Base-by-base conservation (phyloP, 2,329 filamentous ascomycete species). In the Colletotrichum lupini region DNA sequence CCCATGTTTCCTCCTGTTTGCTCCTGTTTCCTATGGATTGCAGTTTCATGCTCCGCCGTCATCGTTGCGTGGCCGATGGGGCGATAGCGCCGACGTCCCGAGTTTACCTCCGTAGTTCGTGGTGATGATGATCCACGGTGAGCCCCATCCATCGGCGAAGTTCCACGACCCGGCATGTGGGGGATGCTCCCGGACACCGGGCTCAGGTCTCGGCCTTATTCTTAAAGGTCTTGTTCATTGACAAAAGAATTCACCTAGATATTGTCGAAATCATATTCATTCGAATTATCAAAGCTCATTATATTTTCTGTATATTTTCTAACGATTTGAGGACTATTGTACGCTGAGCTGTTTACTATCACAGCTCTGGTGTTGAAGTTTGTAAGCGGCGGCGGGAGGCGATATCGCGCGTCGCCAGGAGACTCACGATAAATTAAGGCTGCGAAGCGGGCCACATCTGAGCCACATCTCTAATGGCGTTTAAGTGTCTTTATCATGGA, bases 11-110 rank as follows among this genome's bases (percentile, higher is more conserved):
- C 42, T 61, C 57, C 32, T 57, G 11, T 7, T 37, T 59, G 32
- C 32, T 59, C 22, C 12, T 14, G 26, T 28, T 14, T 28, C 26
- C 53, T 28, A n/a, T 56, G 37, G 55, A 12, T 46, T 56, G 12
- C 32, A 24, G 14, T 35, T 32, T 24, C 7, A 32, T 58, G 14
- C 53, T 59, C 42, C 68, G 68, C 68, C 64, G 42, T 24, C 28
- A 4, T 16, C 28, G 26, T 72, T 68, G 63, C 64, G 68, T 57
- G 64, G 63, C 68, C 46, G 37, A 37, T 56, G 64, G 68, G 68
- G 57, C 57, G 64, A 62, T 68, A 49, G 26, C 32, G 49, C 68
- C 68, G 56, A 61, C 46, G 37, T 56, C 53, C 26, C 63, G 37
- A 67, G 56, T 49, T 64, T 32, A 12, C 35, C 37, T 42, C 32